A percentile compares a stretch with the other conserved stretches of the same genome.
phyloP scores from a whole-genome alignment of 768 basidiomycete genomes.

The Hemileccinum rubropunctum region DNA sequence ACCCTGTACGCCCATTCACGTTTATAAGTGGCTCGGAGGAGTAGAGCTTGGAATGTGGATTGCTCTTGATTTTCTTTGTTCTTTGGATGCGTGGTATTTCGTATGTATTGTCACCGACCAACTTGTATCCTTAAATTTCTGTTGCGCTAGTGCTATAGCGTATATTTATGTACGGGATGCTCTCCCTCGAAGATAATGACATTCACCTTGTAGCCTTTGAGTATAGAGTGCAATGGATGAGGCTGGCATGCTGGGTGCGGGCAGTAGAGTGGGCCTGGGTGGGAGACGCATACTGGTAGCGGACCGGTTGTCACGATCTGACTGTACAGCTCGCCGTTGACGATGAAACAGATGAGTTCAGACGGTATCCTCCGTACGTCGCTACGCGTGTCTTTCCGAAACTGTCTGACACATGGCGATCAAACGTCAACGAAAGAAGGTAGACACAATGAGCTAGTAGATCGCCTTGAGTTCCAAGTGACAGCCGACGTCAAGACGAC shows the following conservation, averaged over 20 bases:
- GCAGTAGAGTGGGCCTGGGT: too few relatives aligned
- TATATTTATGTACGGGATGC: constrained; percentile 17
- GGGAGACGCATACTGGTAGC: background rate
- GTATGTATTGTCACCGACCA: constrained; percentile 20
- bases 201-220: constrained; percentile 18
- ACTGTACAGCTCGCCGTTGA: constrained; percentile 11
- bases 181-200: too few relatives aligned
- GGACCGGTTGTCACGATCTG: constrained; percentile 13
- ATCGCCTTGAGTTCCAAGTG: constrained; percentile 12
- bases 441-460: constrained; percentile 26
- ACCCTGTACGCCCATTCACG: constrained; percentile 33
- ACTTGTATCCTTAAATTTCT: constrained; percentile 26
- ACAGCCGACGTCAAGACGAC: constrained; percentile 25
- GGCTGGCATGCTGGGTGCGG: too few relatives aligned
- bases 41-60: constrained; percentile 13
- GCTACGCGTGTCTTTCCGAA: constrained; percentile 19
- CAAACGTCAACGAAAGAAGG: constrained; percentile 22
- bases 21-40: constrained; percentile 29
- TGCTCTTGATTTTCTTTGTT: constrained; percentile 1
- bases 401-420: constrained; percentile 23
- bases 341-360: constrained; percentile 27
- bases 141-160: constrained; percentile 7
- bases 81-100: constrained; percentile 14
- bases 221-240: background rate
- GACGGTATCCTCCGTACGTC: constrained; percentile 18